phyloP scores from a whole-genome alignment of 805 yeast genomes.

The Lipomyces japonicus region DNA sequence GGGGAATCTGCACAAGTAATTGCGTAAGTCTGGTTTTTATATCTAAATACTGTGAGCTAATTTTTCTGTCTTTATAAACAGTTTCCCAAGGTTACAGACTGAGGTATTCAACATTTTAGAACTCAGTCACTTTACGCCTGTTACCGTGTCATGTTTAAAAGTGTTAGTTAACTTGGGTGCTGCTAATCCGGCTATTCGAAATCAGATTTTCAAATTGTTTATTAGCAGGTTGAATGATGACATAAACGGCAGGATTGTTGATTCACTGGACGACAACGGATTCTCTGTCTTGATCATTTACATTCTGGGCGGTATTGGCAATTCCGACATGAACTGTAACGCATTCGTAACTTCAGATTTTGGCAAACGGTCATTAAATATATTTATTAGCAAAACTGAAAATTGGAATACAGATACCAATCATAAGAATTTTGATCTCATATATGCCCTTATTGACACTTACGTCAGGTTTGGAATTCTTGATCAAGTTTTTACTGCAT shows the following conservation, averaged over 20 bases:
- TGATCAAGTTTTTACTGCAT: neutral
- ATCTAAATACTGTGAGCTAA: neutral
- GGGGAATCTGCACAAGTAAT: neutral
- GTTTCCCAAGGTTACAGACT: neutral
- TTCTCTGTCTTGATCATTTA: neutral
- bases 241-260: neutral
- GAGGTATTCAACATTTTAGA: neutral
- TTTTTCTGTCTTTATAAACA: neutral
- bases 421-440: constrained; percentile 15
- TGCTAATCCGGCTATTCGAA: neutral
- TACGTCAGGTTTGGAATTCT: neutral
- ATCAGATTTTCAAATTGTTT: neutral
- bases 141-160: neutral
- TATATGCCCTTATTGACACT: constrained; percentile 7
- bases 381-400: constrained; percentile 7
- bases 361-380: neutral
- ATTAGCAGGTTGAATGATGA: neutral
- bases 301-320: neutral
- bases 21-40: neutral
- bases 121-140: neutral
- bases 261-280: neutral
- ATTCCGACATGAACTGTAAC: neutral
- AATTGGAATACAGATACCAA: constrained; percentile 7
- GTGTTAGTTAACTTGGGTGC: neutral
- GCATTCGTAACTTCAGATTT: too few species aligned